A percentile compares a stretch with the other conserved stretches of the same genome.
Evolutionary conservation across 345 rosid genomes (phyloP).

Genomic region (Geranium rotundifolium): DNA sequence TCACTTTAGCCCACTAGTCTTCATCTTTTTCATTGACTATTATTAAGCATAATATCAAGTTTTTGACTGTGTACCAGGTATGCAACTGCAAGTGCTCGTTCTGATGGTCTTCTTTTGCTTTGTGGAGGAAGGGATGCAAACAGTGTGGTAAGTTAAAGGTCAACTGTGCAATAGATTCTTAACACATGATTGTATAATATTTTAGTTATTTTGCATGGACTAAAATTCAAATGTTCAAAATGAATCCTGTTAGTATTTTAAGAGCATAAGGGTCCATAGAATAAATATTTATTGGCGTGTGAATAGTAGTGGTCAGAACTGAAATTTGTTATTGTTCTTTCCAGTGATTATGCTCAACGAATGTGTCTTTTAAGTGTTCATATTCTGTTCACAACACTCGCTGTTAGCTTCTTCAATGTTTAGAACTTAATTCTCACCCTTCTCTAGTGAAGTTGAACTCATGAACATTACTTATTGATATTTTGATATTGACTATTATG

Average conservation of each 20-base stretch:
- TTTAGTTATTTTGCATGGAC: background rate
- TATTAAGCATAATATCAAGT: conserved; percentile 1
- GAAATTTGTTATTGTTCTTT: background rate
- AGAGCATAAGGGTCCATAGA: background rate
- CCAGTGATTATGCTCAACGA: background rate
- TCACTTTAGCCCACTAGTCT: background rate
- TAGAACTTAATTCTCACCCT: background rate
- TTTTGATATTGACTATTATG: background rate
- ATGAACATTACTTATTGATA: background rate
- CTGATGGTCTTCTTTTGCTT: conserved; percentile 98
- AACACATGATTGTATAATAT: background rate
- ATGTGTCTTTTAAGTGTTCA: background rate
- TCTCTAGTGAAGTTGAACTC: background rate
- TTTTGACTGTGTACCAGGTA: conserved; percentile 42
- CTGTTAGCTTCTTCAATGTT: background rate
- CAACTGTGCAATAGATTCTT: background rate
- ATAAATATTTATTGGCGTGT: background rate
- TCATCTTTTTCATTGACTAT: background rate
- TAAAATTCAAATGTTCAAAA: background rate
- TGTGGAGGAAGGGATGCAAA: conserved; percentile 98
- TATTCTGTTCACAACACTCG: background rate
- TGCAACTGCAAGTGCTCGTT: conserved; percentile 98
- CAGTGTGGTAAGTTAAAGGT: conserved; percentile 62
- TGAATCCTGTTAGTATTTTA: background rate
- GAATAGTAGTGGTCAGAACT: background rate